Base-by-base conservation (phyloP, 331 rosid species). In the Quercus tomentella region DNA sequence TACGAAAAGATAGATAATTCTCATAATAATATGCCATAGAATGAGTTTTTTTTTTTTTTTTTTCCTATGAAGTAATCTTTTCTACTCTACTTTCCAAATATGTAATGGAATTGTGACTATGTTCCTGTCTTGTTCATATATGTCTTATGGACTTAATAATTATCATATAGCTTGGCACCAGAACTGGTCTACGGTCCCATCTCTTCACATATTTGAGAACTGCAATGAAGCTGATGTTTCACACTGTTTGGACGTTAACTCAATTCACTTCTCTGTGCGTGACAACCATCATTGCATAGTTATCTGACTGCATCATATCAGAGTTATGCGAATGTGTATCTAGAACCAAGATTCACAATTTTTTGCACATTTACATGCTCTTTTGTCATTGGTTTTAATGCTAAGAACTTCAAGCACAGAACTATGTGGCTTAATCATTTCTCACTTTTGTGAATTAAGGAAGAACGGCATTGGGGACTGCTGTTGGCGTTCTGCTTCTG, bases 401-500 rank as follows among this genome's bases (percentile, higher is more conserved):
- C 52, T 33, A 67, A n/a, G 26, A 70, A 73, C 51, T 23, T 52
- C n/a, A 66, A 65, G 22, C 16, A 28, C 28, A 23, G 6, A 28
- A 67, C 55, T 1, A 74, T 45, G 25, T 31, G 58, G 49, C 74
- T 78, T 67, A 35, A 58, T 81, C 67, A 73, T 77, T 23, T 79
- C 76, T 60, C 23, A 26, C 62, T 35, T 80, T 43, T 65, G 56
- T 80, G 86, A 77, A 55, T 75, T 61, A 76, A 90, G 98, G 89
- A 66, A 89, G 92, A 85, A 75, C 80, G 18, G 25, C 83, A 20
- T 82, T 83, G 31, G 93, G 79, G 78, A 45, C 77, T 69, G 87
- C 86, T 70, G 86, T 91, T 73, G 98, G 98, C 70, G 76, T 88
- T 86, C 84, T 88, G 52, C 83, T 95, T 75, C 72, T 95, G 71